phyloP scores from a whole-genome alignment of 805 yeast genomes.

The Sugiyamaella smithiae region DNA sequence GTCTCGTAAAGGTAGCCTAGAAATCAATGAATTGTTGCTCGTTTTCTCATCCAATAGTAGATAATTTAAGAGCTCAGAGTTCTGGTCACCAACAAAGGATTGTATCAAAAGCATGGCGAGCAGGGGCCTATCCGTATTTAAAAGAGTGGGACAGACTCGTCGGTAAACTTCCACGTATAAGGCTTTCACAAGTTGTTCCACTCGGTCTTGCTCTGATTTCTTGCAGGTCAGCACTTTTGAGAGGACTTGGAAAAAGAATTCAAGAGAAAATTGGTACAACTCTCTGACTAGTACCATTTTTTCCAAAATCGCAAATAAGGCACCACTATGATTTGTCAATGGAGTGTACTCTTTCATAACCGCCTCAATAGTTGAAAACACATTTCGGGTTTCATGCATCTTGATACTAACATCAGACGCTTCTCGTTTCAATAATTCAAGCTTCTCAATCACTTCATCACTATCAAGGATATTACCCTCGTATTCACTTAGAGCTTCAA shows the following conservation, averaged over 20 bases:
- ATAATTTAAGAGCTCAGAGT: no score
- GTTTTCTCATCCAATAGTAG: no score
- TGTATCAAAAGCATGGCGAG: conserved; percentile 44
- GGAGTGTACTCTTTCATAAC: conserved; percentile 48
- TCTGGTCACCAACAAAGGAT: conserved; percentile 19
- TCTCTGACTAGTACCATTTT: conserved; percentile 41
- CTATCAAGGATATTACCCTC: conserved; percentile 67
- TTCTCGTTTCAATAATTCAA: conserved; percentile 66
- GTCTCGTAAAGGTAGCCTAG: neutral
- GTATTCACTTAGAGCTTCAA: conserved; percentile 55
- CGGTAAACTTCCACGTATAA: conserved; percentile 50
- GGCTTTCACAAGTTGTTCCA: conserved; percentile 34
- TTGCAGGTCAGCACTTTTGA: conserved; percentile 30
- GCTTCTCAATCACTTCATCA: conserved; percentile 52
- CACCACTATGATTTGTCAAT: conserved; percentile 55
- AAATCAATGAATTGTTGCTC: no score
- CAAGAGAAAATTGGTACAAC: conserved; percentile 60
- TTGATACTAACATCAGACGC: conserved; percentile 52
- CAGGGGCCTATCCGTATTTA: conserved; percentile 40
- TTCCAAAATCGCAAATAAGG: conserved; percentile 48
- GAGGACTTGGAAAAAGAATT: conserved; percentile 41
- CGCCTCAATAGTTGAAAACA: conserved; percentile 54
- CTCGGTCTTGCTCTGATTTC: conserved; percentile 20
- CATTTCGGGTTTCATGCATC: conserved; percentile 50
- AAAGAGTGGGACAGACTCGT: conserved; percentile 46